Conservation (phyloP, 192 early-diverging fungal genomes). For the Jimgerdemannia flammicorona region DNA sequence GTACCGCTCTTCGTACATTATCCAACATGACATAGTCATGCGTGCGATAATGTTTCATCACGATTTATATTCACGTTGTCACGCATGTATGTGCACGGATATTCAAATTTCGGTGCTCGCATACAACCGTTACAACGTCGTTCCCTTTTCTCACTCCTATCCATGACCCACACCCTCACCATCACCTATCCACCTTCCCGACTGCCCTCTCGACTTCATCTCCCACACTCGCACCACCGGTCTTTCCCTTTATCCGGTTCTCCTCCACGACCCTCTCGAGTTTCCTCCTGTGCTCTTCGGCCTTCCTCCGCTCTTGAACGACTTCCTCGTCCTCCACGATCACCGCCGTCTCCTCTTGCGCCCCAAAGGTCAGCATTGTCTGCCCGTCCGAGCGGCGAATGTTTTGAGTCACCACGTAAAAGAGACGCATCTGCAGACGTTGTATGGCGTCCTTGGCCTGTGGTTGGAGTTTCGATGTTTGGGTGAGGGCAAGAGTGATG, state of each 20-base stretch:
- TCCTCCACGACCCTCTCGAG: neutral
- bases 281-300: neutral
- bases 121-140: too few relatives aligned
- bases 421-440: neutral
- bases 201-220: neutral
- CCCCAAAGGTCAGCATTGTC: neutral
- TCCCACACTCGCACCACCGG: neutral
- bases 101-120: too few relatives aligned
- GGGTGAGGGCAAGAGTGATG: neutral
- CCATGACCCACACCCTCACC: too few relatives aligned
- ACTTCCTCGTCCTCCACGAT: conserved; percentile 4
- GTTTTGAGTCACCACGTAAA: neutral
- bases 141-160: too few relatives aligned
- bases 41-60: too few relatives aligned
- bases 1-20: too few relatives aligned
- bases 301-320: neutral
- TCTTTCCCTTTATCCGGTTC: conserved; percentile 1
- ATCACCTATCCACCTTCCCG: too few relatives aligned
- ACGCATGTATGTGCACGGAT: too few relatives aligned
- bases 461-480: neutral
- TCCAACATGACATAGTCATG: too few relatives aligned
- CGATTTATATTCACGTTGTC: too few relatives aligned
- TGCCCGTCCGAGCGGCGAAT: neutral
- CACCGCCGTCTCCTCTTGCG: neutral
- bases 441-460: neutral